phyloP scores from a whole-genome alignment of 305 asterid species.

The Solanum hybrid region DNA sequence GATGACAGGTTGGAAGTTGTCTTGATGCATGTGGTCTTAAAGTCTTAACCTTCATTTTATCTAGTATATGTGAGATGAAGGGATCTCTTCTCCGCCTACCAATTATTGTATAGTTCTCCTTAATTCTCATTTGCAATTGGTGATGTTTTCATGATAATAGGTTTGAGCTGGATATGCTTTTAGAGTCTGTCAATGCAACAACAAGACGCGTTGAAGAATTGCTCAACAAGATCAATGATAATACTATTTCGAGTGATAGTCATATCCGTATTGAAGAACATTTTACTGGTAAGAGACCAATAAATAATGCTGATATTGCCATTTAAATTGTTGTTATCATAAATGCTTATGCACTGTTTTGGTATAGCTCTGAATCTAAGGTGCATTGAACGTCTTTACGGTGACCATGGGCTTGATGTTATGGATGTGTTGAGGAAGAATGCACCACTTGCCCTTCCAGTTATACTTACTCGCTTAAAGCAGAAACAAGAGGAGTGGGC shows the following conservation, averaged over 20 bases:
- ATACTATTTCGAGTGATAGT: constrained; percentile 34
- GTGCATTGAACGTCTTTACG: constrained; percentile 97
- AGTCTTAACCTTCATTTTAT: constrained; percentile 8
- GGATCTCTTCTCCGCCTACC: constrained; percentile 1
- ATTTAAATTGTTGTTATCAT: constrained; percentile 16
- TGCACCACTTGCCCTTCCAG: constrained; percentile 86
- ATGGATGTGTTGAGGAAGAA: constrained; percentile 86
- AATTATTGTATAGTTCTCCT: constrained; percentile 1
- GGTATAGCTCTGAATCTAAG: constrained; percentile 68
- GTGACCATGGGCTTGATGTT: constrained; percentile 99
- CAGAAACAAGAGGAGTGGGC: constrained; percentile 99
- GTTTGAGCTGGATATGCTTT: constrained; percentile 98
- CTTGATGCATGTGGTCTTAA: constrained; percentile 12
- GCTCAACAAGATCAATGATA: constrained; percentile 52
- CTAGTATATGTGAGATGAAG: background rate
- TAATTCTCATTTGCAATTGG: constrained; percentile 10
- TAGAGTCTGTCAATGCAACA: constrained; percentile 80
- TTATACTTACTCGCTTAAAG: constrained; percentile 84
- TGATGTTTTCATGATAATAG: constrained; percentile 39
- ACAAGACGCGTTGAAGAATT: constrained; percentile 79
- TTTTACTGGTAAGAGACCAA: constrained; percentile 53
- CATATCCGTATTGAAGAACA: constrained; percentile 67
- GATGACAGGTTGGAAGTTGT: constrained; percentile 77
- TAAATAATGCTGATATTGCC: constrained; percentile 18
- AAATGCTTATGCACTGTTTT: constrained; percentile 22